Base-by-base conservation (phyloP, 305 asterid species). In the Euphrasia arctica region DNA sequence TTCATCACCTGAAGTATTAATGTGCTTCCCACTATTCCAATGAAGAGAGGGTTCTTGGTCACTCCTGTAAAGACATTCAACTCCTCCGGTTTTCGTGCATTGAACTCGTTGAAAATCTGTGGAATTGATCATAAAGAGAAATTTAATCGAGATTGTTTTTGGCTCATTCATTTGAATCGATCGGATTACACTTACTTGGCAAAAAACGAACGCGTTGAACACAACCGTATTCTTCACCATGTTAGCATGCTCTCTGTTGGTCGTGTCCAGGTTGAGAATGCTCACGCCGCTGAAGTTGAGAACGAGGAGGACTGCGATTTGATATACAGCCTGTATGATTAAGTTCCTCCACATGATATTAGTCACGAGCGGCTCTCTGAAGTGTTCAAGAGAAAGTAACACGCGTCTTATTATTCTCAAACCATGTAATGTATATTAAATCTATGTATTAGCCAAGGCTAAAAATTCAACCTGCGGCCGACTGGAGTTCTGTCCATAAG, bases 271-370 rank as follows among this genome's bases (percentile, higher is more conserved):
- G 74, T 79, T 72, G 58, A 92, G 94, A 72, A 92, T 60, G n/a
- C 70, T 68, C 76, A 60, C 75, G 67, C 97, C 97, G 4, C n/a
- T 3, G 72, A 92, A 92, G 76, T 92, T 80, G 60, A 90, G 79
- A 62, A 73, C 59, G 34, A 90, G 95, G 68, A 92, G 96, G 73
- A 90, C 83, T 32, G 74, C 77, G 56, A 92, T 68, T 88, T 92
- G 98, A 79, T 87, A 91, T 9, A 79, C 1, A 48, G 97, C 97
- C 97, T 92, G 97, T 47, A 92, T 66, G 22, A 77, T 27, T 86
- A 92, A 80, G 90, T 92, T 92, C 79, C 98, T 85, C 97, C 97
- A 92, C 98, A 92, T 87, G 71, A 92, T 84, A 63, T 92, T 92
- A 51, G 98, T 92, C 52, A 92, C 96, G 43, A 92, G 91, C 9